Conservation (phyloP, 345 rosid species). For the Bretschneidera sinensis region DNA sequence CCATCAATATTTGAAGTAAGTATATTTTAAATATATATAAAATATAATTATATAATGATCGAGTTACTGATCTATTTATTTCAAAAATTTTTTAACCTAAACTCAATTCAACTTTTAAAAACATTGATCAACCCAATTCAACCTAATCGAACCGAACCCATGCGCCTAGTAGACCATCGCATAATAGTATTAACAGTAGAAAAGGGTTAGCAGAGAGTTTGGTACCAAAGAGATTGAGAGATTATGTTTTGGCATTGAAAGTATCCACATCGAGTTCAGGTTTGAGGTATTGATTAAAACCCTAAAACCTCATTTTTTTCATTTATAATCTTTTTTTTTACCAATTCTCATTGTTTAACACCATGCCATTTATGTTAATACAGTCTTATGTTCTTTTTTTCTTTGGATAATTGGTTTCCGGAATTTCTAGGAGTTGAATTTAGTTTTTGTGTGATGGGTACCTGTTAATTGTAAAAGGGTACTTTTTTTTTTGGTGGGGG, state of each 20-base stretch:
- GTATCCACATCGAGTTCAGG: neutral
- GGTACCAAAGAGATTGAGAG: neutral
- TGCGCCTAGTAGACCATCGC: no score
- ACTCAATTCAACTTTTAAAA: no score
- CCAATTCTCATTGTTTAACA: neutral
- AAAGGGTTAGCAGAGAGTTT: neutral
- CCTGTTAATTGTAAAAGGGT: neutral
- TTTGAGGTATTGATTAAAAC: constrained; percentile 11
- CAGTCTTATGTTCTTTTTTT: neutral
- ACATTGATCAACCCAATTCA: no score
- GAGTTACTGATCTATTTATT: no score
- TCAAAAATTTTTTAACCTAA: no score
- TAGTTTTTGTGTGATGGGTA: neutral
- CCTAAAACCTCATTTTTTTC: constrained; percentile 5
- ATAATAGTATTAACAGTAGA: neutral
- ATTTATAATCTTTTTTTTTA: neutral
- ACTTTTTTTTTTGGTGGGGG: no score
- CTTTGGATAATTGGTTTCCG: neutral
- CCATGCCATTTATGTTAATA: neutral
- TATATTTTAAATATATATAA: no score
- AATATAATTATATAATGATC: no score
- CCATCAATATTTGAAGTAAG: no score
- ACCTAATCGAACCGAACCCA: no score
- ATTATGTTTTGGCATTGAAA: neutral
- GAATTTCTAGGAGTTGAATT: neutral